Evolutionary conservation across 768 basidiomycete genomes (phyloP).

Genomic region (Lactarius quietus): DNA sequence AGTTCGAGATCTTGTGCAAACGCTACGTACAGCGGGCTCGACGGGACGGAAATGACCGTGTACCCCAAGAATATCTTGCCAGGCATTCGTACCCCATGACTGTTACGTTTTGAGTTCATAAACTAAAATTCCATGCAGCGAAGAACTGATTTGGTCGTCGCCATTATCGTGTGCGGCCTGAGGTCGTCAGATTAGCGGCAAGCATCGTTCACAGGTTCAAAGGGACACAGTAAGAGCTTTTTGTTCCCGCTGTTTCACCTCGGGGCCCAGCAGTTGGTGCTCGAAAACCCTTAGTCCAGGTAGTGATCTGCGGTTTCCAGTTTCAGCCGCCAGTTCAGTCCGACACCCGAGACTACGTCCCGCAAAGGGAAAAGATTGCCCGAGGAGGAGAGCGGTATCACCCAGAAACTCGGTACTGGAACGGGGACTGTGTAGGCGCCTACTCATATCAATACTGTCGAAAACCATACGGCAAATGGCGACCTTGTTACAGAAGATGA

Average conservation of each 20-base stretch:
- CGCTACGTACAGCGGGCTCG: not conserved
- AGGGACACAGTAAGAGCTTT: not conserved
- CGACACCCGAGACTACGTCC: not conserved
- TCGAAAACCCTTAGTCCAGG: not conserved
- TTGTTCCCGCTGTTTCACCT: not conserved
- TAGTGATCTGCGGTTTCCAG: not conserved
- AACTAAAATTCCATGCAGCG: not conserved
- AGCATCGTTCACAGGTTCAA: not conserved
- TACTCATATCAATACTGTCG: not conserved
- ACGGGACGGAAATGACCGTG: constrained; percentile 1
- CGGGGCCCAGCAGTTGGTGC: not conserved
- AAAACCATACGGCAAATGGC: not conserved
- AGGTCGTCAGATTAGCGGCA: not conserved
- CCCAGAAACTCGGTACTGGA: not conserved
- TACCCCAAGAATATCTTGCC: not conserved
- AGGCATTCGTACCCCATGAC: not conserved
- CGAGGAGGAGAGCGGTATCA: not conserved
- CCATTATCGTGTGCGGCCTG: not conserved
- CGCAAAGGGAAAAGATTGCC: constrained; percentile 1
- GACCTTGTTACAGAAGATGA: not conserved
- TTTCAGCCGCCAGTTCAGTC: not conserved
- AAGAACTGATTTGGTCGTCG: not conserved
- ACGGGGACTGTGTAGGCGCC: not conserved
- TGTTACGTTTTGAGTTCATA: not conserved
- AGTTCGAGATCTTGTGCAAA: not conserved